Percentiles rank a stretch among this genome's conserved stretches.
Evolutionary conservation across 768 basidiomycete genomes (phyloP).

Genomic region (Ramaria sp.): DNA sequence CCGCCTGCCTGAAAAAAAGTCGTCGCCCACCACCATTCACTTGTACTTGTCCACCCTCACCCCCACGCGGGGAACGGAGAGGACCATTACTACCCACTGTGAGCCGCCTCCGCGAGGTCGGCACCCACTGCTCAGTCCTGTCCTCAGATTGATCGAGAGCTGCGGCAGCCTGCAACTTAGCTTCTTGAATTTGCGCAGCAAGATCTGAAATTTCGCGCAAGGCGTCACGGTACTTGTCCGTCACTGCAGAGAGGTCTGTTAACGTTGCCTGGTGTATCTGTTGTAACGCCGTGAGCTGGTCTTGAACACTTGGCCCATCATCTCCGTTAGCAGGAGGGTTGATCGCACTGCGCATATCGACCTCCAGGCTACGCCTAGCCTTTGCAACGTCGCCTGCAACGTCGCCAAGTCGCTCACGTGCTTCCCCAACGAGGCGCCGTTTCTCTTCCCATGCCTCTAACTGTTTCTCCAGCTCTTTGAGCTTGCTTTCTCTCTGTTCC

Average conservation of each 20-base stretch:
- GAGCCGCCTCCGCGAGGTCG: slow-evolving; percentile 41
- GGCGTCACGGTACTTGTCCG: slow-evolving; percentile 78
- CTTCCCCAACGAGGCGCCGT: slow-evolving; percentile 55
- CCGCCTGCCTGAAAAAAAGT: slow-evolving; percentile 82
- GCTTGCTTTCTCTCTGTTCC: slow-evolving; percentile 67
- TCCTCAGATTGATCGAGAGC: slow-evolving; percentile 25
- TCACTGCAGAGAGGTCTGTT: slow-evolving; percentile 65
- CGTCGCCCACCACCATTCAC: slow-evolving; percentile 44
- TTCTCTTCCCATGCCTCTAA: slow-evolving; percentile 71
- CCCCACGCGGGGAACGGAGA: slow-evolving; percentile 3
- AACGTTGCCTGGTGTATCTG: slow-evolving; percentile 75
- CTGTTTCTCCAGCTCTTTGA: slow-evolving; percentile 67
- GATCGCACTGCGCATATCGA: slow-evolving; percentile 15
- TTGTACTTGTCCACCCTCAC: slow-evolving; percentile 6
- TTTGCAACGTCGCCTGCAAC: slow-evolving; percentile 62
- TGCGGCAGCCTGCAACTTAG: slow-evolving; percentile 42
- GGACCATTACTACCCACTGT: slow-evolving; percentile 28
- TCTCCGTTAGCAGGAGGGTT: slow-evolving; percentile 15
- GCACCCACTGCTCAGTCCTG: slow-evolving; percentile 30
- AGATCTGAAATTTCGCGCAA: slow-evolving; percentile 89
- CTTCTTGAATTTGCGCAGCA: slow-evolving; percentile 81
- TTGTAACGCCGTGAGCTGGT: slow-evolving; percentile 63
- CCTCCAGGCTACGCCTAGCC: slow-evolving; percentile 58
- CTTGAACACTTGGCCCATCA: slow-evolving; percentile 14
- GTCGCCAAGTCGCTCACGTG: slow-evolving; percentile 51